A percentile compares a stretch with the other conserved stretches of the same genome.
Evolutionary conservation across 2,329 filamentous ascomycete genomes (phyloP).

Genomic region (Paradendryphiella salina): DNA sequence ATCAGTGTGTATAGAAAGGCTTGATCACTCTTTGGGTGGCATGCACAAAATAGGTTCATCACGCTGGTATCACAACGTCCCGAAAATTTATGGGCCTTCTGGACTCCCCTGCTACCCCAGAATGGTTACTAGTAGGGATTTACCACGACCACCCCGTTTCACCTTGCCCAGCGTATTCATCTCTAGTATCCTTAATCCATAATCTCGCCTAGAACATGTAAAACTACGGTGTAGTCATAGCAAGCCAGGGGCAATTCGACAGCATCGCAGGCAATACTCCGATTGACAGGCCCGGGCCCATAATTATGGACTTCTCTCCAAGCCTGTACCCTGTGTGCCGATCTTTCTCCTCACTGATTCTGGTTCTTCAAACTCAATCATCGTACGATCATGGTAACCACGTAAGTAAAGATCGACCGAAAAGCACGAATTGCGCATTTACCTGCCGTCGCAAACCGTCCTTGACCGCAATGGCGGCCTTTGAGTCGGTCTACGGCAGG

Average conservation of each 20-base stretch:
- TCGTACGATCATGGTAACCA: slow-evolving; percentile 12
- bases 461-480: slow-evolving; percentile 2
- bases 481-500: not conserved
- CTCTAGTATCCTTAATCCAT: slow-evolving; percentile 10
- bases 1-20: slow-evolving; percentile 43
- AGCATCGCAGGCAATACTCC: not conserved
- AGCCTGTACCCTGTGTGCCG: slow-evolving; percentile 10
- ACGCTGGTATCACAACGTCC: not conserved
- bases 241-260: not conserved
- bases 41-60: not conserved
- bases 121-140: slow-evolving; percentile 9
- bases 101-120: not conserved
- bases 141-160: slow-evolving; percentile 12
- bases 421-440: slow-evolving; percentile 3
- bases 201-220: slow-evolving; percentile 7
- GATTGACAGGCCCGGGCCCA: slow-evolving; percentile 1
- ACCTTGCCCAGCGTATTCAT: slow-evolving; percentile 12
- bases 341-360: slow-evolving; percentile 14
- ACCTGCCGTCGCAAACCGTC: slow-evolving; percentile 4
- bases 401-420: slow-evolving; percentile 9
- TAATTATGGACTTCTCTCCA: slow-evolving; percentile 5
- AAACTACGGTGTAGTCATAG: not conserved
- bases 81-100: not conserved
- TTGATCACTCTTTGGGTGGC: slow-evolving; percentile 8
- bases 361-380: slow-evolving; percentile 15